A percentile compares a stretch with the other conserved stretches of the same genome.
These are phyloP conservation scores for Trichoderma simmonsii DNA, from an alignment of 2,329 filamentous ascomycete species.

Conservation along the genomic window DNA sequence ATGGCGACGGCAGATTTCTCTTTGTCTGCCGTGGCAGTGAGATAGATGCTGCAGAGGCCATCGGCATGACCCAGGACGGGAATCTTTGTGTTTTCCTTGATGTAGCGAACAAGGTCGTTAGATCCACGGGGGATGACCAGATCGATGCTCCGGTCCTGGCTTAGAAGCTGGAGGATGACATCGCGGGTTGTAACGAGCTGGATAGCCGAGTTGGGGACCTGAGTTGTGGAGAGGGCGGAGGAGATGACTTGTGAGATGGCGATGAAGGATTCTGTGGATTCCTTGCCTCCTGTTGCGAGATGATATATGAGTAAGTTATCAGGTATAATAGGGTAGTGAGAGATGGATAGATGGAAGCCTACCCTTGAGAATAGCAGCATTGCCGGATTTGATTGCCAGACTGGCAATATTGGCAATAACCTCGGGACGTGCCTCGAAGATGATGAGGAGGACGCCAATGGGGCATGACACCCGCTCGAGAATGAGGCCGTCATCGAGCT, in stretches of 20 bases:
- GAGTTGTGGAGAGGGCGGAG: slow-evolving; percentile 64
- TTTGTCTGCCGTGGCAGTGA: slow-evolving; percentile 73
- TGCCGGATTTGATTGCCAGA: slow-evolving; percentile 93
- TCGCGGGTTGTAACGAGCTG: slow-evolving; percentile 94
- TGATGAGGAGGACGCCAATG: slow-evolving; percentile 95
- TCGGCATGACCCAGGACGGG: slow-evolving; percentile 96
- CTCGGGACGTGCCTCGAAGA: slow-evolving; percentile 96
- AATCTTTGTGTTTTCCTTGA: slow-evolving; percentile 88
- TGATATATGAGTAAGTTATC: not conserved
- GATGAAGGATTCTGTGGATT: slow-evolving; percentile 92
- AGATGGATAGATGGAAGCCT: not conserved
- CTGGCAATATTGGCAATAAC: slow-evolving; percentile 98
- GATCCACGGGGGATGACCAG: slow-evolving; percentile 90
- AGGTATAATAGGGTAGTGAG: not conserved
- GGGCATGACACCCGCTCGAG: slow-evolving; percentile 89
- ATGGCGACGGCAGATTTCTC: slow-evolving; percentile 72
- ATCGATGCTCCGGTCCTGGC: slow-evolving; percentile 83
- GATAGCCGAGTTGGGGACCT: slow-evolving; percentile 80
- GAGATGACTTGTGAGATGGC: slow-evolving; percentile 87
- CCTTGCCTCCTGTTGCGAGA: slow-evolving; percentile 68
- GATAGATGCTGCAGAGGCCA: slow-evolving; percentile 83
- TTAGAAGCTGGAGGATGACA: slow-evolving; percentile 82
- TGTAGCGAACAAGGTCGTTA: slow-evolving; percentile 84
- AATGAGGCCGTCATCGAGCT: slow-evolving; percentile 79
- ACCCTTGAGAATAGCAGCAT: slow-evolving; percentile 94